A percentile compares a stretch with the other conserved stretches of the same genome.
phyloP scores from a whole-genome alignment of 2,329 filamentous ascomycete genomes.

The Metarhizium robertsii region DNA sequence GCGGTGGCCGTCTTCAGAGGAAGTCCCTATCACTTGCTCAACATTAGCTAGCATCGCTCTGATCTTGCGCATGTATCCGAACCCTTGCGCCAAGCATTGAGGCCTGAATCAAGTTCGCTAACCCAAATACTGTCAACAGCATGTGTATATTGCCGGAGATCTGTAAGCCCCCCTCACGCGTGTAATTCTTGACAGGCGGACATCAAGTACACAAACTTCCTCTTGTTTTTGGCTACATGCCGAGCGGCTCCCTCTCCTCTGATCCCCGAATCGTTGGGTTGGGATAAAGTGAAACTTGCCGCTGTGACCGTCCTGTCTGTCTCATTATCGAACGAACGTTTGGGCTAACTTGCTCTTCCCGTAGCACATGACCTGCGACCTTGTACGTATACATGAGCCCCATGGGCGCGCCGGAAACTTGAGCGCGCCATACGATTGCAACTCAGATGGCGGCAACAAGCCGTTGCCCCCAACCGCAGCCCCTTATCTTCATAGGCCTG shows the following conservation, averaged over 20 bases:
- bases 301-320: not conserved
- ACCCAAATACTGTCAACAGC: constrained; percentile 34
- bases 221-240: not conserved
- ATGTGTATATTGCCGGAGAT: constrained; percentile 83
- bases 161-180: constrained; percentile 52
- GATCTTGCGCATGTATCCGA: not conserved
- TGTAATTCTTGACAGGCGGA: constrained; percentile 8
- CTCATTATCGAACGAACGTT: not conserved
- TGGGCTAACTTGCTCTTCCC: constrained; percentile 10
- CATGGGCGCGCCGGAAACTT: not conserved
- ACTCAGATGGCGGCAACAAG: not conserved
- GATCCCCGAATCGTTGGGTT: not conserved
- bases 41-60: not conserved
- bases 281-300: not conserved
- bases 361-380: constrained; percentile 88
- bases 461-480: not conserved
- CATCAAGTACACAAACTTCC: not conserved
- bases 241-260: not conserved
- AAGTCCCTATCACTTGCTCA: not conserved
- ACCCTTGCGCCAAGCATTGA: not conserved
- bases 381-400: constrained; percentile 48
- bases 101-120: not conserved
- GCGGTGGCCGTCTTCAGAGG: not conserved
- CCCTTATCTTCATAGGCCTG: constrained; percentile 5
- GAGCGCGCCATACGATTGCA: not conserved